Evolutionary conservation across 1,139 yeast genomes (phyloP), one percentile per base, ranked within the genome.

Genomic region (Hyphopichia pseudoburtonii): DNA sequence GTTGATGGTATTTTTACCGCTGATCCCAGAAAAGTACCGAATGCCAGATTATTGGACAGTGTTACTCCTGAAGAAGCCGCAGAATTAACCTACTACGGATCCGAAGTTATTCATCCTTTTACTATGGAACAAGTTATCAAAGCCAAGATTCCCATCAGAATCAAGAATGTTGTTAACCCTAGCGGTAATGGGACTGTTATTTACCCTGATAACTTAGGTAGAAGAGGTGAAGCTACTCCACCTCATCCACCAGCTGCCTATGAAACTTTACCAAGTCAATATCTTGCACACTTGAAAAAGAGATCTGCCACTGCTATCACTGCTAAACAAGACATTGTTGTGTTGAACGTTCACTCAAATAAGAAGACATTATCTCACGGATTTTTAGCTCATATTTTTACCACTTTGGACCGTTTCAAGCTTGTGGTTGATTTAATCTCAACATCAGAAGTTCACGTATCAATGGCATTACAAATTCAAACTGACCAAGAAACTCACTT

Each of bases 11-110:
- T 92, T 32, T 92, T 92, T 68, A 90, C 98, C 0, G 98, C 98
- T 2, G 98, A 92, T 59, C 98, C 98, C 23, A 73, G 98, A 45
- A 92, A 92, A 54, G 98, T 92, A 18, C 86, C 94, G 17, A 81
- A 80, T 40, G 98, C 98, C 3, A 75, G 96, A 51, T 68, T 92
- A 35, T 70, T 92, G 46, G 80, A 82, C 41, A 79, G 89, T 42
- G 96, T 92, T 45, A 92, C 98, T 0, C 98, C 98, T 2, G 98
- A 92, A 57, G 98, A 92, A 66, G 98, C 98, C 2, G 94, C 97
- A 0, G 98, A 92, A 65, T 77, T 92, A 62, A 92, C 98, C 1
- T 92, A 92, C 63, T 92, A 92, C 57, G 98, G 98, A 24, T 85
- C 95, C 5, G 98, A 92, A 65, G 98, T 92, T 45, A 92, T 92